Evolutionary conservation across 2,329 filamentous ascomycete genomes (phyloP), one percentile per base, ranked within the genome.

Genomic region (Calonectria pseudoturangicola): DNA sequence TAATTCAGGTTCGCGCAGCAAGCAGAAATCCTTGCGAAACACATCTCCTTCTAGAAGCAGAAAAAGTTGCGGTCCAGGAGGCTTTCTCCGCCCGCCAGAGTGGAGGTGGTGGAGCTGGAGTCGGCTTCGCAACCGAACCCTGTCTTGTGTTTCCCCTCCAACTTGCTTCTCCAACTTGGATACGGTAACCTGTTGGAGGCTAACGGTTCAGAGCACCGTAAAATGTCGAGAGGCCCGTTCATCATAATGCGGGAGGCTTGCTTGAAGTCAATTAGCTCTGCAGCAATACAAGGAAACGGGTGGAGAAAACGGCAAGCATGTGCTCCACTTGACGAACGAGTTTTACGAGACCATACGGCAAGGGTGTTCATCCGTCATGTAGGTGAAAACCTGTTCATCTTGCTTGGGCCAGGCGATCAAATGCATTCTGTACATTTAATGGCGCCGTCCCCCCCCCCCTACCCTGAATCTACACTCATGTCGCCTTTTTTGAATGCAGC

Each of bases 21-120:
- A 58, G 30, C 10, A 58, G 30, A 13, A 33, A 58, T 58, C 54
- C 54, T 39, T 39, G 54, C 33, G 25, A 4, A 25, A 25, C n/a
- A 33, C 30, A 8, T 58, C 33, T 58, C 54, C 54, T 58, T 58
- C 54, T 58, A 25, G 54, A 58, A 58, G 54, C 33, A 58, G 54
- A n/a, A 58, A 58, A 58, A 58, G 39, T 58, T 41, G 33, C 54
- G 30, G 33, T 36, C 5, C 8, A 10, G 4, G 21, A 58, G n/a
- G 33, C 33, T 58, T 39, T 10, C 33, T 39, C 12, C n/a, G 5
- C 2, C 2, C 30, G 12, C 12, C 4, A 5, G 3, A 36, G 54
- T 58, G 54, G 54, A 6, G 54, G 25, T 27, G n/a, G 54, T 41
- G 54, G 54, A 27, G 54, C 21, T 58, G 33, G 54, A 36, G n/a